Percentiles rank a stretch among this genome's conserved stretches.
Conservation (phyloP, 371 early-diverging fungal species). For the Mucor racemosus region DNA sequence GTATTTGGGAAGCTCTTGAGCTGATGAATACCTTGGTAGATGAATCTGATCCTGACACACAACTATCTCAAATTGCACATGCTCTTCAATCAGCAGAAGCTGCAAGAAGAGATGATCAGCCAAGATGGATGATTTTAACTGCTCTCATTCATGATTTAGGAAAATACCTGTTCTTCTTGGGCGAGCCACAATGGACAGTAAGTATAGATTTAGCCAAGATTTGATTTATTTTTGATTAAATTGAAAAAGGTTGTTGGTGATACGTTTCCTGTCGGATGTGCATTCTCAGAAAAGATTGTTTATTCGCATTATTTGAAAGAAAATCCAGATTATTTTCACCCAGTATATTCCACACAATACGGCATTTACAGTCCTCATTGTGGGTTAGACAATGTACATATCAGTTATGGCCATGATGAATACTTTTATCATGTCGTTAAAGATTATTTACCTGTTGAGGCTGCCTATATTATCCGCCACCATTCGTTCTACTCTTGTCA, state of each 20-base stretch:
- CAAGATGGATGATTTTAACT: conserved; percentile 59
- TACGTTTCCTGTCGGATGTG: conserved; percentile 61
- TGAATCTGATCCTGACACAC: conserved; percentile 56
- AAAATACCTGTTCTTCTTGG: conserved; percentile 55
- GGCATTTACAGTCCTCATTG: conserved; percentile 62
- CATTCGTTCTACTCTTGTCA: conserved; percentile 68
- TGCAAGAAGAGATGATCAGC: conserved; percentile 52
- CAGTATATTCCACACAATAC: conserved; percentile 39
- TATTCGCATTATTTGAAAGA: conserved; percentile 40
- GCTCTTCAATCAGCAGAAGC: conserved; percentile 66
- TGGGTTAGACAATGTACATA: conserved; percentile 55
- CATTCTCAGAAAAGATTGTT: conserved; percentile 51
- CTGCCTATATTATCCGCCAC: conserved; percentile 54
- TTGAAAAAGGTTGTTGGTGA: conserved; percentile 42
- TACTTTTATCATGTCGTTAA: conserved; percentile 61
- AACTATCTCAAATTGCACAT: conserved; percentile 56
- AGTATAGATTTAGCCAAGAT: conserved; percentile 1
- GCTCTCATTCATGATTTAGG: conserved; percentile 66
- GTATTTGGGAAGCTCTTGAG: conserved; percentile 62
- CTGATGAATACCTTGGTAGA: conserved; percentile 56
- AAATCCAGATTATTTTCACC: conserved; percentile 52
- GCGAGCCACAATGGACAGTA: conserved; percentile 63
- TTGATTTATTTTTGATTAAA: not conserved
- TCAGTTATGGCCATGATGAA: conserved; percentile 68
- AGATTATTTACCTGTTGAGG: conserved; percentile 55